A percentile compares a stretch with the other conserved stretches of the same genome.
phyloP scores from a whole-genome alignment of 352 stramenopile species.

The Globisporangium middletonii region DNA sequence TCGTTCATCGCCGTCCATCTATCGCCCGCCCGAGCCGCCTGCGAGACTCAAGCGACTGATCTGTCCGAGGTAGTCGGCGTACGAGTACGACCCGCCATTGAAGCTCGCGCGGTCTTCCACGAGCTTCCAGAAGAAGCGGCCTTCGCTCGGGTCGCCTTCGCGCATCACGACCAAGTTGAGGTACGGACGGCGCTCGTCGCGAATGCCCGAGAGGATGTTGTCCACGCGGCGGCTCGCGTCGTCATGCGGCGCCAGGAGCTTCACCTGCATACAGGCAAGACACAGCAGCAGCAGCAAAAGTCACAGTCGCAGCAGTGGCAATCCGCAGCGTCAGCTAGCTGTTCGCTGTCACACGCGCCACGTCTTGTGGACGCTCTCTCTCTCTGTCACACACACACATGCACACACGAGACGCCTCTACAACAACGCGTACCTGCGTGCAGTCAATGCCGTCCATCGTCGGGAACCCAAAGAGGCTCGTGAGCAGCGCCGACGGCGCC shows the following conservation, averaged over 20 bases:
- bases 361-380: too few species aligned
- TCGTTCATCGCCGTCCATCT: slow-evolving; percentile 40
- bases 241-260: slow-evolving; percentile 78
- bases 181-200: slow-evolving; percentile 82
- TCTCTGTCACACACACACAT: too few species aligned
- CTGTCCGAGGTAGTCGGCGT: slow-evolving; percentile 95
- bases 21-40: slow-evolving; percentile 20
- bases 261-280: slow-evolving; percentile 28
- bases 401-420: neutral
- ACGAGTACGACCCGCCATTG: slow-evolving; percentile 95
- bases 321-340: neutral
- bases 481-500: slow-evolving; percentile 81
- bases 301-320: too few species aligned
- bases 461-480: slow-evolving; percentile 92
- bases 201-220: slow-evolving; percentile 86
- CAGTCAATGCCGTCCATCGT: slow-evolving; percentile 94
- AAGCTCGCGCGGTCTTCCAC: slow-evolving; percentile 98
- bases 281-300: too few species aligned
- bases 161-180: slow-evolving; percentile 89
- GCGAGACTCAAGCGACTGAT: slow-evolving; percentile 75
- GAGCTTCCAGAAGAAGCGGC: slow-evolving; percentile 96
- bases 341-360: too few species aligned
- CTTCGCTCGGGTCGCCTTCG: slow-evolving; percentile 92
- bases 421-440: slow-evolving; percentile 39
- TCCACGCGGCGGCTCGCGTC: slow-evolving; percentile 82